phyloP scores from a whole-genome alignment of 805 yeast species.

The Myxozyma sirexii region DNA sequence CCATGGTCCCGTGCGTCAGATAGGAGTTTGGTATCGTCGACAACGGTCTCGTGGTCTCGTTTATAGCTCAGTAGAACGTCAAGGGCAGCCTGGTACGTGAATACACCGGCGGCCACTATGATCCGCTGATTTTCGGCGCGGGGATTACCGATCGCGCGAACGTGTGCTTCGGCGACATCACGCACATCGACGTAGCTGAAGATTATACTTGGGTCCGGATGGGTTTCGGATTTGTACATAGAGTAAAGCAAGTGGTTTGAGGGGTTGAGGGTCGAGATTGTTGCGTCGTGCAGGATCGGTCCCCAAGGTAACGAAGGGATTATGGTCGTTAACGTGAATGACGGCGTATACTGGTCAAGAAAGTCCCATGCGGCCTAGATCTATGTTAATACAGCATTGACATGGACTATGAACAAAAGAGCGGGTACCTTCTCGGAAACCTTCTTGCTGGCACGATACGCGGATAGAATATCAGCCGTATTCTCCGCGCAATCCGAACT shows the following conservation, averaged over 20 bases:
- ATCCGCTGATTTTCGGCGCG: conserved; percentile 6
- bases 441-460: conserved; percentile 29
- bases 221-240: conserved; percentile 37
- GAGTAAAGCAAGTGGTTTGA: conserved; percentile 44
- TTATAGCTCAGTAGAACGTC: not conserved
- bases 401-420: not conserved
- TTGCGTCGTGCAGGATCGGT: conserved; percentile 35
- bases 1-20: not conserved
- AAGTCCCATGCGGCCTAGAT: conserved; percentile 59
- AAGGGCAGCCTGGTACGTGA: not conserved
- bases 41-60: not conserved
- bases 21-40: not conserved
- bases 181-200: conserved; percentile 54
- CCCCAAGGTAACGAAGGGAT: conserved; percentile 42
- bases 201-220: conserved; percentile 1
- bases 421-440: conserved; percentile 25
- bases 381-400: too few species aligned
- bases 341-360: conserved; percentile 41
- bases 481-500: conserved; percentile 58
- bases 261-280: conserved; percentile 42
- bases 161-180: conserved; percentile 62
- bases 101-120: conserved; percentile 4
- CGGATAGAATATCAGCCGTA: conserved; percentile 42
- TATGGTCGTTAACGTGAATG: conserved; percentile 38
- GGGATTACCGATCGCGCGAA: conserved; percentile 46